These are phyloP conservation scores for Millerozyma acaciae DNA, from an alignment of 805 yeast genomes.

Conservation along the genomic window DNA sequence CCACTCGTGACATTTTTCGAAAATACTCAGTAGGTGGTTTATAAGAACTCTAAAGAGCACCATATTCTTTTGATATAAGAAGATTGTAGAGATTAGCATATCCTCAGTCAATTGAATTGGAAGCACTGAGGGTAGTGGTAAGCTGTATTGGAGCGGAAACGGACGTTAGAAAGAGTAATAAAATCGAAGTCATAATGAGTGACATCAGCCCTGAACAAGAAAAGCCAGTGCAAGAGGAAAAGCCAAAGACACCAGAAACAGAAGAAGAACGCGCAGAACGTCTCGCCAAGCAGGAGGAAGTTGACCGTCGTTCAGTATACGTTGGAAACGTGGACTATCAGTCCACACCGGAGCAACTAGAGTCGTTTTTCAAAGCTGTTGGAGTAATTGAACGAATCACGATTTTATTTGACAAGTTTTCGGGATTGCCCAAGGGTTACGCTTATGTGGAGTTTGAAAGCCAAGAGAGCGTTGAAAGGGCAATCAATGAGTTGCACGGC, in stretches of 20 bases:
- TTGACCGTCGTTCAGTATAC: slow-evolving; percentile 51
- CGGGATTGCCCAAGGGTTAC: slow-evolving; percentile 53
- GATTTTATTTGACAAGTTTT: slow-evolving; percentile 41
- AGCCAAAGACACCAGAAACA: slow-evolving; percentile 17
- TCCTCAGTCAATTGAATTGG: too few species aligned
- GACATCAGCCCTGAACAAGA: too few species aligned
- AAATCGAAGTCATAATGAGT: too few species aligned
- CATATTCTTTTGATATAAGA: too few species aligned
- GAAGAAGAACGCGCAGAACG: slow-evolving; percentile 30
- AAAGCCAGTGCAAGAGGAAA: slow-evolving; percentile 7
- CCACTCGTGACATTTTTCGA: too few species aligned
- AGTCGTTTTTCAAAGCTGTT: slow-evolving; percentile 39
- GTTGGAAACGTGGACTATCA: slow-evolving; percentile 49
- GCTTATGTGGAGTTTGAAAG: slow-evolving; percentile 59
- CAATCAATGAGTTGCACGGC: slow-evolving; percentile 42
- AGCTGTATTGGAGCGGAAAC: too few species aligned
- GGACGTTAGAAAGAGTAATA: too few species aligned
- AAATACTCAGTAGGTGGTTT: too few species aligned
- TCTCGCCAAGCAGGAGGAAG: slow-evolving; percentile 39
- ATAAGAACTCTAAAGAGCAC: too few species aligned
- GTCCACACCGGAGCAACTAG: slow-evolving; percentile 49
- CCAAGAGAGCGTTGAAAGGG: slow-evolving; percentile 39
- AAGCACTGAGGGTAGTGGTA: too few species aligned
- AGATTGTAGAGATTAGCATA: too few species aligned
- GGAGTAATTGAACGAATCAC: slow-evolving; percentile 53